Percentiles rank a stretch among this genome's conserved stretches.
These are phyloP conservation scores for Chlorella vulgaris DNA, from an alignment of 139 green algal species.

Conservation along the genomic window DNA sequence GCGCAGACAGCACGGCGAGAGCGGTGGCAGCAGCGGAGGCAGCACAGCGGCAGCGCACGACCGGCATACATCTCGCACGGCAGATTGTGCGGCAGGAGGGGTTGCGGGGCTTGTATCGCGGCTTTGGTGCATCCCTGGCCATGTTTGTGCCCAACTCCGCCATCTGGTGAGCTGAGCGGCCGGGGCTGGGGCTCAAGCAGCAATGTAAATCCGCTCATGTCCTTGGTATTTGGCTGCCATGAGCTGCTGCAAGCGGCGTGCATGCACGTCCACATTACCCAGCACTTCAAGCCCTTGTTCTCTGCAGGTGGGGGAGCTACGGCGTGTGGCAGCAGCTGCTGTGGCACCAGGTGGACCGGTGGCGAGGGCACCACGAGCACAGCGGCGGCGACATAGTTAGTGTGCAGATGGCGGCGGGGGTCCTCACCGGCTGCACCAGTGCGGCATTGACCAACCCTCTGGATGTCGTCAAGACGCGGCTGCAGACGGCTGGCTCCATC, in stretches of 20 bases:
- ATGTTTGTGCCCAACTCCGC: conserved; percentile 85
- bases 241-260: too few relatives aligned
- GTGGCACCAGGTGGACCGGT: conserved; percentile 64
- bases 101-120: conserved; percentile 82
- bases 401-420: conserved; percentile 68
- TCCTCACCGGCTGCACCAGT: conserved; percentile 71
- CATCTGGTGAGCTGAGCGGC: conserved; percentile 74
- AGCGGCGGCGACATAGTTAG: conserved; percentile 55
- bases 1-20: not conserved
- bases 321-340: conserved; percentile 83
- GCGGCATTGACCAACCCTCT: conserved; percentile 79
- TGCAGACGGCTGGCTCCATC: conserved; percentile 58
- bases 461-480: conserved; percentile 84
- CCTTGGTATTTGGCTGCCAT: too few relatives aligned
- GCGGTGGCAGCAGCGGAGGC: conserved; percentile 13
- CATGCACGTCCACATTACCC: too few relatives aligned
- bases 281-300: too few relatives aligned
- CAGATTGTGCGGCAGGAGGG: conserved; percentile 86
- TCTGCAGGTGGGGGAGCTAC: conserved; percentile 87
- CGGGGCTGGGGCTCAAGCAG: not conserved
- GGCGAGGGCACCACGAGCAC: not conserved
- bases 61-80: conserved; percentile 68
- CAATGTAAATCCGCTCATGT: too few relatives aligned
- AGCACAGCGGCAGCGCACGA: conserved; percentile 15
- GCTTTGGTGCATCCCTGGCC: conserved; percentile 81